These are phyloP conservation scores for Peziza echinospora DNA, from an alignment of 495 filamentous ascomycete genomes.

Conservation along the genomic window DNA sequence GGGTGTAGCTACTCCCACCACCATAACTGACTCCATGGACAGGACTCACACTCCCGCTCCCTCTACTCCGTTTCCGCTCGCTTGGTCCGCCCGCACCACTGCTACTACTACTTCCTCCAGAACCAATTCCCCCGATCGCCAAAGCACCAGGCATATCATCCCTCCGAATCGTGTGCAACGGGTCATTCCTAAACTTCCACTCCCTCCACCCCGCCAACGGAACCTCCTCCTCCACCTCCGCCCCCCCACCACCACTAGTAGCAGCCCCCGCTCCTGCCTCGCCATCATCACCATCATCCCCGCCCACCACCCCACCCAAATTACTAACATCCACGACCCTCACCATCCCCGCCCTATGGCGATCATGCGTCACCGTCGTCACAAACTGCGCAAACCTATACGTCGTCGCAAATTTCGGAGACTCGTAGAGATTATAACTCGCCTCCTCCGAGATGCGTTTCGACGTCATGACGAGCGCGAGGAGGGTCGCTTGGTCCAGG, in stretches of 20 bases:
- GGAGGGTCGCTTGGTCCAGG: conserved; percentile 15
- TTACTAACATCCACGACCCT: conserved; percentile 17
- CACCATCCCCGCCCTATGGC: conserved; percentile 18
- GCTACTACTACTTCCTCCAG: conserved; percentile 9
- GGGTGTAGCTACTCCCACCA: too few species aligned
- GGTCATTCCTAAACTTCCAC: conserved; percentile 18
- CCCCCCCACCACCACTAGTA: background rate
- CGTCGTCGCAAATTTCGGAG: conserved; percentile 19
- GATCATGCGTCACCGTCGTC: conserved; percentile 16
- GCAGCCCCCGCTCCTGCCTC: too few species aligned
- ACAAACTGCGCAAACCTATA: conserved; percentile 25
- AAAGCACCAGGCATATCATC: conserved; percentile 4
- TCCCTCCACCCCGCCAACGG: conserved; percentile 20
- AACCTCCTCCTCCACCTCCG: background rate
- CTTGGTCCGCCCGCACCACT: too few species aligned
- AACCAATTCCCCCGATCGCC: background rate
- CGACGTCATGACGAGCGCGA: conserved; percentile 14
- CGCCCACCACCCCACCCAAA: conserved; percentile 14
- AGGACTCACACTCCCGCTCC: background rate
- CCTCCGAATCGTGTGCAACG: conserved; percentile 12
- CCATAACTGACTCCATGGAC: too few species aligned
- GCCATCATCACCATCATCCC: conserved; percentile 14
- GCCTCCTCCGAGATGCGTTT: conserved; percentile 15
- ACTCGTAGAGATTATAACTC: conserved; percentile 14
- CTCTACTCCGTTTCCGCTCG: conserved; percentile 2